These are phyloP conservation scores for Claviceps pazoutovae DNA, from an alignment of 2,329 filamentous ascomycete species.

Conservation along the genomic window DNA sequence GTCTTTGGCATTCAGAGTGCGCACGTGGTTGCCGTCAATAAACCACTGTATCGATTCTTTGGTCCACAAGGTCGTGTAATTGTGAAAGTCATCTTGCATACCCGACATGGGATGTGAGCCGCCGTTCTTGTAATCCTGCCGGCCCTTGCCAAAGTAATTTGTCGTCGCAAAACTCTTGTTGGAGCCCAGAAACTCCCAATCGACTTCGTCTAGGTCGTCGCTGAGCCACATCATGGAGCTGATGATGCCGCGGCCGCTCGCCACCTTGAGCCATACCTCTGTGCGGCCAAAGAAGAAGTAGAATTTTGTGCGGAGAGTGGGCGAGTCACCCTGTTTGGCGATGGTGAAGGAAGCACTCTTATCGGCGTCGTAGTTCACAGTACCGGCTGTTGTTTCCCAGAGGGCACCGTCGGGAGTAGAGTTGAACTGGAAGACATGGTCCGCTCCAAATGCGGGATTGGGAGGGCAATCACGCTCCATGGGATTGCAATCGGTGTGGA, in stretches of 20 bases:
- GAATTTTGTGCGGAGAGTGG: slow-evolving; percentile 65
- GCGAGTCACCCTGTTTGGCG: slow-evolving; percentile 54
- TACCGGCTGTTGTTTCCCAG: slow-evolving; percentile 57
- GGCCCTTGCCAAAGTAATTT: slow-evolving; percentile 72
- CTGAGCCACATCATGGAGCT: slow-evolving; percentile 73
- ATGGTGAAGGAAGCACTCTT: slow-evolving; percentile 63
- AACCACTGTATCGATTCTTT: slow-evolving; percentile 50
- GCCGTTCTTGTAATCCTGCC: slow-evolving; percentile 47
- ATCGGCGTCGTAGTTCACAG: slow-evolving; percentile 44
- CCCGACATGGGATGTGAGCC: slow-evolving; percentile 41
- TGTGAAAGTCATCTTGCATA: slow-evolving; percentile 51
- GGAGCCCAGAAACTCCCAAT: slow-evolving; percentile 69
- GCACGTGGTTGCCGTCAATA: slow-evolving; percentile 53
- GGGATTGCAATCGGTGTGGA: slow-evolving; percentile 66
- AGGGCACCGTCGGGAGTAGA: slow-evolving; percentile 40
- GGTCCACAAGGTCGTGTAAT: slow-evolving; percentile 66
- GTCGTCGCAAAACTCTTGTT: slow-evolving; percentile 49
- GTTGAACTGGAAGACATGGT: slow-evolving; percentile 52
- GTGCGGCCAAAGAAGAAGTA: slow-evolving; percentile 79
- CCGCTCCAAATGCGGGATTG: slow-evolving; percentile 55
- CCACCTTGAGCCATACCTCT: slow-evolving; percentile 65
- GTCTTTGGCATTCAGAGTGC: slow-evolving; percentile 47
- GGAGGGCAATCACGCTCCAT: slow-evolving; percentile 53
- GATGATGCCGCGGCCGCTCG: slow-evolving; percentile 61
- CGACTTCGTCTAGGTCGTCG: slow-evolving; percentile 75